Percentiles rank a stretch among this genome's conserved stretches.
Conservation (phyloP, 352 stramenopile species). For the Globisporangium radiosum region DNA sequence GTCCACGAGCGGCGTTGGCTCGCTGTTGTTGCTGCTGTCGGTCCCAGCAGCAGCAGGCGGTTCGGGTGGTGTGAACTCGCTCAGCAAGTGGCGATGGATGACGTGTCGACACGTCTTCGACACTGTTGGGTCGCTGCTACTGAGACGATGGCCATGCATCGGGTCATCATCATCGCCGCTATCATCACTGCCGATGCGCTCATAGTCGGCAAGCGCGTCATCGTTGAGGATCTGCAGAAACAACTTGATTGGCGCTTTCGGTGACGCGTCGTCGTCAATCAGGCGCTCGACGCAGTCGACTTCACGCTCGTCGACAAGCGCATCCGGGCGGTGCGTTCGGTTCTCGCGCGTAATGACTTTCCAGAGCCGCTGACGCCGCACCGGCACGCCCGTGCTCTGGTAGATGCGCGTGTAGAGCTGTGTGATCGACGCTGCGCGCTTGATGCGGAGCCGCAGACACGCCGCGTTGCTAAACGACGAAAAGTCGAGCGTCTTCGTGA, state of each 20-base stretch:
- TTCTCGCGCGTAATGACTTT: conserved; percentile 85
- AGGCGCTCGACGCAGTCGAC: conserved; percentile 48
- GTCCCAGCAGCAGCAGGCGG: background rate
- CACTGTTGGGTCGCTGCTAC: background rate
- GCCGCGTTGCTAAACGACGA: conserved; percentile 60
- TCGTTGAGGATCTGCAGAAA: conserved; percentile 59
- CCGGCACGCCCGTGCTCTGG: conserved; percentile 52
- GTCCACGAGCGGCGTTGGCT: conserved; percentile 10
- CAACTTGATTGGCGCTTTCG: conserved; percentile 58
- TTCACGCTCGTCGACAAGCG: conserved; percentile 32
- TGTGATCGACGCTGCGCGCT: conserved; percentile 43
- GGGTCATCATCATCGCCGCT: background rate
- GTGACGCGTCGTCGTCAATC: conserved; percentile 68
- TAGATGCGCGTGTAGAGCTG: conserved; percentile 66
- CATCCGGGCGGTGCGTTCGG: conserved; percentile 68
- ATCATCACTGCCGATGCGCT: conserved; percentile 2
- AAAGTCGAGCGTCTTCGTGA: conserved; percentile 78
- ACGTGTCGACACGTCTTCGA: background rate
- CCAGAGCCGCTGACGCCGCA: conserved; percentile 67
- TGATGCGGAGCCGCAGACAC: conserved; percentile 60
- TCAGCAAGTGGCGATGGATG: conserved; percentile 53
- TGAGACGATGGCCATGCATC: background rate
- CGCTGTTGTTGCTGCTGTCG: conserved; percentile 9
- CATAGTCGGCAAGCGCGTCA: background rate
- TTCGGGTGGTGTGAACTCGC: conserved; percentile 44